Conservation (phyloP, 441 rosid genomes). For the Corymbia citriodora region DNA sequence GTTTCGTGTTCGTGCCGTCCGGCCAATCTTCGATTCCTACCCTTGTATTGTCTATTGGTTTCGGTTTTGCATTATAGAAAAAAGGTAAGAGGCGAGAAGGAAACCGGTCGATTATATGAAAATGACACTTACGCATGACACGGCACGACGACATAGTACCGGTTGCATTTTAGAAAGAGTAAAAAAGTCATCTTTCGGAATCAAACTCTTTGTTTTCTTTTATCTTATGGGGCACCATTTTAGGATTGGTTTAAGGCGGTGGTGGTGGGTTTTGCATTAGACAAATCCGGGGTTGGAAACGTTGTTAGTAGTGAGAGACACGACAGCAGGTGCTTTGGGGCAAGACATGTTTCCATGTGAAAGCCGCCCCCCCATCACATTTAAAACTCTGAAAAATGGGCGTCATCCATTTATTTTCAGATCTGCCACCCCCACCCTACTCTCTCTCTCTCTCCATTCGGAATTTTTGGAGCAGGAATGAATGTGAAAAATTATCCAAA, state of each 20-base stretch:
- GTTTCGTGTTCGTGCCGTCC: background rate
- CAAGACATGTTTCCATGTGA: background rate
- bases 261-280: background rate
- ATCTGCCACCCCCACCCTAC: background rate
- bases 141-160: no score
- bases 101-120: background rate
- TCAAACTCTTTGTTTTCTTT: background rate
- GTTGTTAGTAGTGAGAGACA: background rate
- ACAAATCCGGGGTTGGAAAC: background rate
- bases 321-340: background rate
- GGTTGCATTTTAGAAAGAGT: background rate
- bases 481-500: no score
- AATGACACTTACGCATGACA: background rate
- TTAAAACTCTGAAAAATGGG: background rate
- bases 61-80: background rate
- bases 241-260: background rate
- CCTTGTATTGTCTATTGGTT: background rate
- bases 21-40: background rate
- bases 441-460: background rate
- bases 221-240: background rate
- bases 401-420: background rate
- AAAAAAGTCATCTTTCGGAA: background rate
- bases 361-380: background rate
- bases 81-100: accelerated
- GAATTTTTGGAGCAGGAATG: background rate